Evolutionary conservation across 805 yeast species (phyloP).

Genomic region (Kodamaea leandrae): DNA sequence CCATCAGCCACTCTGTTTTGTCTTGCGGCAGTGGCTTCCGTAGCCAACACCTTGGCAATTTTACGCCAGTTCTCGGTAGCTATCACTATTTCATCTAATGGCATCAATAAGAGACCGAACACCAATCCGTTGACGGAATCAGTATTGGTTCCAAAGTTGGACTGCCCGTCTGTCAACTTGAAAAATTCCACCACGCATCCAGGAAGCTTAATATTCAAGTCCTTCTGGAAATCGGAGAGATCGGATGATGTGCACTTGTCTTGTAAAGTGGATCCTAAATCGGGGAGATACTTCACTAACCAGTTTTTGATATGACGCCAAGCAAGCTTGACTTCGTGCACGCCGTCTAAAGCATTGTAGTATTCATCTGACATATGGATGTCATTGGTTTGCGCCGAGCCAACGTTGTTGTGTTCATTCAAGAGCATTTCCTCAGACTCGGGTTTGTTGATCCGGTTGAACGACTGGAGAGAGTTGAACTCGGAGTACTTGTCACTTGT

Average conservation of each 20-base stretch:
- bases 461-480: slow-evolving; percentile 49
- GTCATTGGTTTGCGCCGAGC: slow-evolving; percentile 21
- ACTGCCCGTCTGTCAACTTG: slow-evolving; percentile 87
- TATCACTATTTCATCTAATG: slow-evolving; percentile 73
- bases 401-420: slow-evolving; percentile 20
- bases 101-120: slow-evolving; percentile 77
- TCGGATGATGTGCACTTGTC: slow-evolving; percentile 80
- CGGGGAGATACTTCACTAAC: slow-evolving; percentile 77
- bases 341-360: slow-evolving; percentile 51
- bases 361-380: slow-evolving; percentile 31
- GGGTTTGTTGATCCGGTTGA: slow-evolving; percentile 42
- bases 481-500: slow-evolving; percentile 73
- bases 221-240: slow-evolving; percentile 78
- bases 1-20: slow-evolving; percentile 18
- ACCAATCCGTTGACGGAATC: slow-evolving; percentile 66
- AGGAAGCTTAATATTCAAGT: slow-evolving; percentile 72
- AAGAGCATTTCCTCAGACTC: slow-evolving; percentile 33
- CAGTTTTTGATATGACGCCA: slow-evolving; percentile 90
- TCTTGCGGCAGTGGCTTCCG: slow-evolving; percentile 22
- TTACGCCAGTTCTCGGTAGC: slow-evolving; percentile 86
- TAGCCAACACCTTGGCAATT: slow-evolving; percentile 48
- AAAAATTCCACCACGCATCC: slow-evolving; percentile 77
- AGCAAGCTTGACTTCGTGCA: slow-evolving; percentile 70
- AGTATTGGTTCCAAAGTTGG: slow-evolving; percentile 60
- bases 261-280: slow-evolving; percentile 72